These are phyloP conservation scores for Moesziomyces antarcticus DNA, from an alignment of 1,284 basidiomycete species.

Conservation along the genomic window DNA sequence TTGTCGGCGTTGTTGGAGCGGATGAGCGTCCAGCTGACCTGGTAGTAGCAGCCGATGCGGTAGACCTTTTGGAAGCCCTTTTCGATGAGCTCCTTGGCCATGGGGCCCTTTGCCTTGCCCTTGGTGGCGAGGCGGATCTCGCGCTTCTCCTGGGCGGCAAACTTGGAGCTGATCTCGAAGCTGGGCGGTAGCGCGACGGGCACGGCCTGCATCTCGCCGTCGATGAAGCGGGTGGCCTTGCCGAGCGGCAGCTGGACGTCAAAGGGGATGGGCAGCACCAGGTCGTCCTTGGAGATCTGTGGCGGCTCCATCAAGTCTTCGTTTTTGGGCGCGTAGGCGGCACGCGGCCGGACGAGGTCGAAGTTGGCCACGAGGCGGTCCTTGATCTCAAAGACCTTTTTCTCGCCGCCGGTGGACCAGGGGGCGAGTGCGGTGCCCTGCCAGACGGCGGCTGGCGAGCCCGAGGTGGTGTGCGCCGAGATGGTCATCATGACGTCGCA, in stretches of 20 bases:
- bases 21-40: constrained; percentile 52
- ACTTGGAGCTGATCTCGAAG: constrained; percentile 60
- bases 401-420: constrained; percentile 41
- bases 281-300: constrained; percentile 44
- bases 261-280: constrained; percentile 55
- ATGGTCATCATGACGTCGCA: constrained; percentile 60
- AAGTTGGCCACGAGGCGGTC: constrained; percentile 47
- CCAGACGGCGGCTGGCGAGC: constrained; percentile 60
- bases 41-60: constrained; percentile 62
- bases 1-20: constrained; percentile 22
- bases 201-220: constrained; percentile 56
- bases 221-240: constrained; percentile 52
- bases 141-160: constrained; percentile 45
- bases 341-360: constrained; percentile 39
- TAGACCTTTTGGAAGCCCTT: constrained; percentile 56
- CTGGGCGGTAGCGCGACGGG: constrained; percentile 59
- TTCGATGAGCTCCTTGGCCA: constrained; percentile 52
- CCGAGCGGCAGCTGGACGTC: constrained; percentile 57
- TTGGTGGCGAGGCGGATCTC: constrained; percentile 49
- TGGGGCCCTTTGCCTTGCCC: constrained; percentile 38
- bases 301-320: constrained; percentile 44
- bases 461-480: constrained; percentile 56
- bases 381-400: constrained; percentile 50
- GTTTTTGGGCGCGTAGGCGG: constrained; percentile 42
- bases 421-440: constrained; percentile 57